Conservation (phyloP, 2,329 filamentous ascomycete species). For the Diaporthe amygdali region DNA sequence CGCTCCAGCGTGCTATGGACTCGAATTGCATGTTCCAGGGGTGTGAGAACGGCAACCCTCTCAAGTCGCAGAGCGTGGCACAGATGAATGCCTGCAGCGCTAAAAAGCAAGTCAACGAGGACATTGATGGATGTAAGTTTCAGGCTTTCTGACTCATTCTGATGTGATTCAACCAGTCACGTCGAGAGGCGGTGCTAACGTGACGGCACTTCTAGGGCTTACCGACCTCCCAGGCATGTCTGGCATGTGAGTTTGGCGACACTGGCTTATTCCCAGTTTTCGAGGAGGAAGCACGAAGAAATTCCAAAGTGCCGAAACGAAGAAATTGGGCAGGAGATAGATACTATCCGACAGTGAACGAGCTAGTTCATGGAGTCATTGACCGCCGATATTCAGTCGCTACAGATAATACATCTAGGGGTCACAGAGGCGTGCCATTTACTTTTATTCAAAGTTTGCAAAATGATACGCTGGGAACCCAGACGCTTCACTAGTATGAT, state of each 20-base stretch:
- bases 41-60: slow-evolving; percentile 37
- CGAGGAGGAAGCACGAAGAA: too few relatives aligned
- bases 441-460: too few relatives aligned
- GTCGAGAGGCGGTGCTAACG: neutral
- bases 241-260: neutral
- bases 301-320: neutral
- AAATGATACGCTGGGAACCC: too few relatives aligned
- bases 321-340: too few relatives aligned
- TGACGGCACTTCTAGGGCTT: neutral
- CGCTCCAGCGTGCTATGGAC: slow-evolving; percentile 38
- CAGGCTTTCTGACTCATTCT: neutral
- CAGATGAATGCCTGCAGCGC: slow-evolving; percentile 39
- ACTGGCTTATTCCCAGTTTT: too few relatives aligned
- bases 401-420: too few relatives aligned
- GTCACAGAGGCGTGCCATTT: too few relatives aligned
- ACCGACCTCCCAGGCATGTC: slow-evolving; percentile 12
- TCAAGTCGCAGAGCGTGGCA: slow-evolving; percentile 38
- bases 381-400: too few relatives aligned
- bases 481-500: too few relatives aligned
- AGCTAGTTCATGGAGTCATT: too few relatives aligned
- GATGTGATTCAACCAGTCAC: too few relatives aligned
- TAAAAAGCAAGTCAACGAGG: slow-evolving; percentile 34
- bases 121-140: slow-evolving; percentile 37
- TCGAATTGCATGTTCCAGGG: slow-evolving; percentile 36
- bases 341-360: too few relatives aligned